Base-by-base conservation (phyloP, 2,329 filamentous ascomycete species). In the Cladosporium sp. region DNA sequence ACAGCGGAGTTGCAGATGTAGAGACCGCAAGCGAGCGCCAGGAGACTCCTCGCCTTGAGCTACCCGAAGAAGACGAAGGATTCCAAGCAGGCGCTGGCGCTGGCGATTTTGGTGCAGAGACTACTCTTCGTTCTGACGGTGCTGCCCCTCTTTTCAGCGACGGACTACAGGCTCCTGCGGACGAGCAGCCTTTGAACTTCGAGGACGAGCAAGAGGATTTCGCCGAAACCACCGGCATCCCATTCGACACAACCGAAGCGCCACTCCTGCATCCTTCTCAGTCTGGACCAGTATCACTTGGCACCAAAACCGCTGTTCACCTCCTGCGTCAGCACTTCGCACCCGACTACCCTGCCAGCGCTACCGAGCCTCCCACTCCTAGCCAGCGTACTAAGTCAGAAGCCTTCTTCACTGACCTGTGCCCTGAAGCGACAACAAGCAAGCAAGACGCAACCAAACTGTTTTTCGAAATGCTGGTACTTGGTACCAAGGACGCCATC, bases 401-500 rank as follows among this genome's bases (percentile, higher is more conserved):
- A 11, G 89, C 95, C 3, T 77, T 94, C 3, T 96, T 98, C 76
- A 92, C 96, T 62, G 86, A 95, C 51, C 78, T 98, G 41, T 78
- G 96, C 29, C 93, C 93, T 0, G 88, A 95, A 69, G 73, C 78
- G 56, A 80, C 79, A 53, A 92, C 92, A 0, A 89, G 80, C 57
- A 88, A 88, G 68, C 86, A 86, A 7, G 93, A 97, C 62, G 93
- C 93, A 0, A 98, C 93, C 38, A 96, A 96, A 78, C 96, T 98
- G 90, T 98, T 98, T 74, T 98, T 98, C 62, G 93, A 98, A 72
- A 85, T 93, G 49, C 77, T 98, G 19, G 93, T 98, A 3, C 78
- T 98, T 40, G 93, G 92, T 4, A 98, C 93, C 36, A 98, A 98
- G 73, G 93, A 98, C 66, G 93, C 93, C 22, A 87, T 98, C 72